Conservation (phyloP, 306 rosid genomes). For the Dryas octopetala region DNA sequence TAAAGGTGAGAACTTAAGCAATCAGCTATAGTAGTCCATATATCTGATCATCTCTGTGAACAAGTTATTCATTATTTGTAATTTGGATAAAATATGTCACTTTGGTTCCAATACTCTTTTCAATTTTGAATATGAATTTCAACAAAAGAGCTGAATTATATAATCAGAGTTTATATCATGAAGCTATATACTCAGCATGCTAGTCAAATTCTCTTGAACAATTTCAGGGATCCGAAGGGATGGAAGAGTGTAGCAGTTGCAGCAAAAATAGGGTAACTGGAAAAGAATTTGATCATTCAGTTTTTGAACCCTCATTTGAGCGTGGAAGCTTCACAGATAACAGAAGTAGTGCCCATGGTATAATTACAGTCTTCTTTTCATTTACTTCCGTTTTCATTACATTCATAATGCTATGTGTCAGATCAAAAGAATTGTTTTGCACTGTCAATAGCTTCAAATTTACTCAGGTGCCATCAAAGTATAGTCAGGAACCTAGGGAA, state of each 20-base stretch:
- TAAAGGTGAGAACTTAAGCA: background rate
- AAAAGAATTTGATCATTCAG: conserved; percentile 33
- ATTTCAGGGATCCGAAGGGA: conserved; percentile 60
- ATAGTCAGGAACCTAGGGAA: background rate
- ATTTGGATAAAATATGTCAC: background rate
- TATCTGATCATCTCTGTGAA: background rate
- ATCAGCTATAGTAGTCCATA: background rate
- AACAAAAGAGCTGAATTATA: background rate
- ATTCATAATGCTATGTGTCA: conserved; percentile 6
- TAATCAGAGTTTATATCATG: background rate
- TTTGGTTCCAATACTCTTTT: background rate
- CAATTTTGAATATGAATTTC: background rate
- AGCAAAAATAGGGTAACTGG: conserved; percentile 40
- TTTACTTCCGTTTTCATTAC: conserved; percentile 22
- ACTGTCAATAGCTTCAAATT: background rate
- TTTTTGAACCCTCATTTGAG: conserved; percentile 36
- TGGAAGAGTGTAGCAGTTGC: conserved; percentile 47
- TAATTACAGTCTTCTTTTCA: conserved; percentile 19
- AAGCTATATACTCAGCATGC: conserved; percentile 7
- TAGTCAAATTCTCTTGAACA: conserved; percentile 20
- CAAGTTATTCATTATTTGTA: background rate
- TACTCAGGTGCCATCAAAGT: background rate
- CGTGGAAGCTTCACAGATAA: conserved; percentile 48
- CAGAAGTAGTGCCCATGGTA: conserved; percentile 61
- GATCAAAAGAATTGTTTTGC: background rate